A percentile compares a stretch with the other conserved stretches of the same genome.
phyloP scores from a whole-genome alignment of 352 stramenopile genomes.

The Globisporangium alternatum region DNA sequence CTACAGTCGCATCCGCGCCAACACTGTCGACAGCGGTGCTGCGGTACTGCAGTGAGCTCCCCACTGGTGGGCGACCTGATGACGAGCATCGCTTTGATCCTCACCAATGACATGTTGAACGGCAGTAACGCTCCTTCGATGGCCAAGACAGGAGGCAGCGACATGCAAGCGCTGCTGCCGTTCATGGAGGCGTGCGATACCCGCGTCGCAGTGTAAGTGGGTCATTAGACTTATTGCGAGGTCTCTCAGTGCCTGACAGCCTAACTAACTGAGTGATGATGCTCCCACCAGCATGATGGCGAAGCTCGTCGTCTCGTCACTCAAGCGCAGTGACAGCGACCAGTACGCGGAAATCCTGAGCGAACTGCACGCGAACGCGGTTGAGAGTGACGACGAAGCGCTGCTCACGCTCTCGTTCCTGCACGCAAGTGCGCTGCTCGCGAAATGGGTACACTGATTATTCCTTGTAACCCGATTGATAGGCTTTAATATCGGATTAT shows the following conservation, averaged over 20 bases:
- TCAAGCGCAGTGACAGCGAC: conserved; percentile 26
- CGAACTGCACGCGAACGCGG: conserved; percentile 37
- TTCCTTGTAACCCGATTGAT: neutral
- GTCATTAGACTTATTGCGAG: neutral
- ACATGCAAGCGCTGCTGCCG: conserved; percentile 17
- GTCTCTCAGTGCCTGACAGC: neutral
- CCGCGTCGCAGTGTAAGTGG: conserved; percentile 44
- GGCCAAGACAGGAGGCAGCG: neutral
- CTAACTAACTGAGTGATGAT: conserved; percentile 5
- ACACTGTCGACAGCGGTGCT: conserved; percentile 33
- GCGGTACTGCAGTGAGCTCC: conserved; percentile 24
- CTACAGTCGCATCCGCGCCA: conserved; percentile 13
- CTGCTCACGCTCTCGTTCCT: conserved; percentile 36
- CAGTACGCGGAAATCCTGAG: conserved; percentile 35
- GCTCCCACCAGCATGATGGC: conserved; percentile 30
- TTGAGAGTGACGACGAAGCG: conserved; percentile 37
- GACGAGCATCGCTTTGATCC: conserved; percentile 28
- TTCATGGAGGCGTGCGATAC: conserved; percentile 41
- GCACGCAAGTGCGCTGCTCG: conserved; percentile 19
- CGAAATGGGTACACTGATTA: conserved; percentile 4
- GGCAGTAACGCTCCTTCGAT: neutral
- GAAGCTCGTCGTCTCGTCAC: conserved; percentile 27
- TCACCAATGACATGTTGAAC: conserved; percentile 15
- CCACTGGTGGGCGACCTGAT: conserved; percentile 26
- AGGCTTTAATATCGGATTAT: neutral